Conservation (phyloP, 1,139 yeast species). For the Suhomyces atakaporum region DNA sequence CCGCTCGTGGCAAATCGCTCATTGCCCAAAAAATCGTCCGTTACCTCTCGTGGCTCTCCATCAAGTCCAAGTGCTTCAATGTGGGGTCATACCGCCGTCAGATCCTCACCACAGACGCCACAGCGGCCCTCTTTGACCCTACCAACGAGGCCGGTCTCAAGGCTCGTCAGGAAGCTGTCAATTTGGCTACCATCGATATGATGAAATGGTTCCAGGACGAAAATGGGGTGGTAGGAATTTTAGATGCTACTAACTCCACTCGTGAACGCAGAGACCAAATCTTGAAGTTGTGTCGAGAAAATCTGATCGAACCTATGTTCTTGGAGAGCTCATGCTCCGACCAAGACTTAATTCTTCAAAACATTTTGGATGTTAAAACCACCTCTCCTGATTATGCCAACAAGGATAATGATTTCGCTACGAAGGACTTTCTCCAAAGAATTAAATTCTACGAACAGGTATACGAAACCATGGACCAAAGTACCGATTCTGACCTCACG, state of each 20-base stretch:
- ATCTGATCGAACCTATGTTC: constrained; percentile 83
- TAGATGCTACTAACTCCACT: constrained; percentile 88
- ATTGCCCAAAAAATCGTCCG: constrained; percentile 84
- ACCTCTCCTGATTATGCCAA: constrained; percentile 86
- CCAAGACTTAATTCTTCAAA: constrained; percentile 71
- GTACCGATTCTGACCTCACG: constrained; percentile 64
- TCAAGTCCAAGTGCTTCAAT: constrained; percentile 83
- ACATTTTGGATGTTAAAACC: constrained; percentile 81
- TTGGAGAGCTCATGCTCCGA: constrained; percentile 92
- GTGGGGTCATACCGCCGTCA: constrained; percentile 83
- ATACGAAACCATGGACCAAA: constrained; percentile 70
- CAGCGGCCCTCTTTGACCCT: constrained; percentile 79
- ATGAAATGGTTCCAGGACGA: constrained; percentile 82
- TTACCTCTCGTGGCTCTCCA: constrained; percentile 88
- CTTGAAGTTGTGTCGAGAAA: constrained; percentile 60
- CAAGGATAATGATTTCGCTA: constrained; percentile 70
- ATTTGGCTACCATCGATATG: constrained; percentile 77
- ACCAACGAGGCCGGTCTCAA: constrained; percentile 63
- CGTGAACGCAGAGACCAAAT: constrained; percentile 68
- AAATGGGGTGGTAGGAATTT: constrained; percentile 84
- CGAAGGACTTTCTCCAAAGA: constrained; percentile 68
- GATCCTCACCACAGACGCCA: constrained; percentile 36
- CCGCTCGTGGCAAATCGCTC: constrained; percentile 75
- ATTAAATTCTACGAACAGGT: constrained; percentile 71
- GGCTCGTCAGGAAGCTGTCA: constrained; percentile 69